Evolutionary conservation across 257 asterid genomes (phyloP), one percentile per base, ranked within the genome.

Genomic region (Apocynum venetum): DNA sequence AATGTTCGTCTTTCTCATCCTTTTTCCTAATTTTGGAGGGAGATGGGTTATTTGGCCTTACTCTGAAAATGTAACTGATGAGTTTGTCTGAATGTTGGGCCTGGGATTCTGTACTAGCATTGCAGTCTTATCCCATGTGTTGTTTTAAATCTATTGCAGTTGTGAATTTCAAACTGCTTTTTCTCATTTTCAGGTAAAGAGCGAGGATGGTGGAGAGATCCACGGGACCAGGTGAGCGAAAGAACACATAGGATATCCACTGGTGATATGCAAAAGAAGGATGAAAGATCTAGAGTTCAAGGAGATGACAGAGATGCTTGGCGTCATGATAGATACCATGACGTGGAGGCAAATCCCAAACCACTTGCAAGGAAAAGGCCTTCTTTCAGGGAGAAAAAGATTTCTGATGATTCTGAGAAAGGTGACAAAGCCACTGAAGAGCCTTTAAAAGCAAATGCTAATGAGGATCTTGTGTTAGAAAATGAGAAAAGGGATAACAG

Each of bases 321-420:
- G 98, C 89, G 87, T 76, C 97, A 92, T 78, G 97, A 92, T 78
- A 89, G 91, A 78, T 92, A 86, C 85, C 84, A 84, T 70, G 92
- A 92, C 79, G 75, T 84, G 84, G 93, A 86, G 83, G 86, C 84
- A 80, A 90, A 85, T 78, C 89, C 80, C 60, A 87, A 86, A 72
- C 91, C 91, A 76, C 84, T 85, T 43, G 75, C 73, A 19, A 85
- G 87, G 76, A 94, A 83, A 85, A 82, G 98, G 83, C 94, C 92
- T 59, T 79, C 97, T 59, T 94, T 94, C 75, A 85, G 95, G 76
- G 97, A 94, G 87, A 90, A 87, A 79, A 92, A 94, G 87, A 59
- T 87, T 46, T 80, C 88, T 17, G 60, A 84, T 15, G 93, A 87
- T 79, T 64, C 87, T 12, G 90, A 84, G 80, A 87, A 88, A 79